Conservation (phyloP, 2,329 filamentous ascomycete species). For the Phoma sp. region DNA sequence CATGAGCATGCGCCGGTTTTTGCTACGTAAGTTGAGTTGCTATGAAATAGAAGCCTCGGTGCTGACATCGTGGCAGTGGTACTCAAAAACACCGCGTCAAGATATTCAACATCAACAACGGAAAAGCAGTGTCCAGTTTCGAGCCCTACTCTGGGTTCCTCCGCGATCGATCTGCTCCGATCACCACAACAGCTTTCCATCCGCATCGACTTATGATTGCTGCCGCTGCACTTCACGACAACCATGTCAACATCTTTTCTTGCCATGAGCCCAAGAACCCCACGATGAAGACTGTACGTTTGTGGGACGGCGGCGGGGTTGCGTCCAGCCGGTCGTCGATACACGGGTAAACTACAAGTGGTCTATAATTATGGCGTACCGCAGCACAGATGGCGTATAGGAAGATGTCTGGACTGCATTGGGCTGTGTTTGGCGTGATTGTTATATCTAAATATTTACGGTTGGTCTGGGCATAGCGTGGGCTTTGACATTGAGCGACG, state of each 20-base stretch:
- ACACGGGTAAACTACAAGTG: conserved; percentile 7
- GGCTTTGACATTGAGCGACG: conserved; percentile 7
- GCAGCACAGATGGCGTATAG: background rate
- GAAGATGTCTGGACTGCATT: conserved; percentile 5
- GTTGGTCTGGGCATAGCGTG: conserved; percentile 15
- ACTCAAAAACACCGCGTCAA: conserved; percentile 88
- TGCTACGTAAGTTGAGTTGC: conserved; percentile 54
- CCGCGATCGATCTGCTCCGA: conserved; percentile 78
- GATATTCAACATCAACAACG: conserved; percentile 83
- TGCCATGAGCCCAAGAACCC: conserved; percentile 38
- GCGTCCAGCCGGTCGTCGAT: conserved; percentile 26
- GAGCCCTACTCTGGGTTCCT: conserved; percentile 92
- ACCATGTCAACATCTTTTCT: conserved; percentile 87
- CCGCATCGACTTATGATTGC: conserved; percentile 92
- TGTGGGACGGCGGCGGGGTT: conserved; percentile 40
- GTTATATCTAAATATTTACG: background rate
- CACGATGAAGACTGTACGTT: conserved; percentile 37
- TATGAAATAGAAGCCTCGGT: background rate
- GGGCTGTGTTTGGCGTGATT: conserved; percentile 6
- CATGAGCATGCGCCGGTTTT: conserved; percentile 98
- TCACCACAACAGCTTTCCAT: conserved; percentile 91
- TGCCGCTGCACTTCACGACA: conserved; percentile 82
- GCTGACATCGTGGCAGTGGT: conserved; percentile 63
- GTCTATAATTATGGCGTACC: background rate
- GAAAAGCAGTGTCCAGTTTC: conserved; percentile 76